phyloP scores from a whole-genome alignment of 345 rosid species.

The Brassica juncea region DNA sequence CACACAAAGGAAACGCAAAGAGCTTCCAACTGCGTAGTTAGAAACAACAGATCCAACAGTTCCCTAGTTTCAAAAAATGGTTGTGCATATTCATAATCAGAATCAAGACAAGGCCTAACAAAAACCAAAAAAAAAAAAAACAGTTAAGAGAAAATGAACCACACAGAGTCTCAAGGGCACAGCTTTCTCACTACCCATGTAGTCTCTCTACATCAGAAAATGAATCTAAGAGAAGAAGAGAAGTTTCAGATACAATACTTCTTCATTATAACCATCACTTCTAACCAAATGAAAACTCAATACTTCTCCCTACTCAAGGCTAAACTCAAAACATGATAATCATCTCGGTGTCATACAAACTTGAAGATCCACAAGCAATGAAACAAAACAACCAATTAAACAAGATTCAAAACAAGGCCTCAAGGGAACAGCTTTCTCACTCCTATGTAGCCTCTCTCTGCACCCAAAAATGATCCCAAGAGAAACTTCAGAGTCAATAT shows the following conservation, averaged over 20 bases:
- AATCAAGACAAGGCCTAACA: slow-evolving; percentile 3
- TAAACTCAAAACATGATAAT: not conserved
- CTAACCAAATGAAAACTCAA: slow-evolving; percentile 3
- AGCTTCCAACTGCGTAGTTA: slow-evolving; percentile 3
- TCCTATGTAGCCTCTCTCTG: not conserved
- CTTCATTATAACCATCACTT: not conserved
- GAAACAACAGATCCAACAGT: slow-evolving; percentile 7
- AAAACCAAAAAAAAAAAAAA: not conserved
- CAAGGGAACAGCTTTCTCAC: slow-evolving; percentile 8
- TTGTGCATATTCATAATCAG: not conserved
- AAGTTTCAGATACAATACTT: not conserved
- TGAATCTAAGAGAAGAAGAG: not conserved
- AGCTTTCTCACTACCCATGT: not conserved
- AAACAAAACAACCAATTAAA: not conserved
- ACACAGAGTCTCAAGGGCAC: not conserved
- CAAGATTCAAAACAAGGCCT: not conserved
- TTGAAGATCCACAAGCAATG: not conserved
- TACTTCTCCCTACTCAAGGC: not conserved
- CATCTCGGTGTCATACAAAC: not conserved
- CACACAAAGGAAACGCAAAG: slow-evolving; percentile 13
- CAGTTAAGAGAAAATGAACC: slow-evolving; percentile 1
- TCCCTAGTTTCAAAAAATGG: not conserved
- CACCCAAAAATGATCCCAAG: not conserved
- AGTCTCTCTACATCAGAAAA: not conserved
- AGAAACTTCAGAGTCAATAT: not conserved